Evolutionary conservation across 352 stramenopile genomes (phyloP).

Genomic region (Pythium guiyangense): DNA sequence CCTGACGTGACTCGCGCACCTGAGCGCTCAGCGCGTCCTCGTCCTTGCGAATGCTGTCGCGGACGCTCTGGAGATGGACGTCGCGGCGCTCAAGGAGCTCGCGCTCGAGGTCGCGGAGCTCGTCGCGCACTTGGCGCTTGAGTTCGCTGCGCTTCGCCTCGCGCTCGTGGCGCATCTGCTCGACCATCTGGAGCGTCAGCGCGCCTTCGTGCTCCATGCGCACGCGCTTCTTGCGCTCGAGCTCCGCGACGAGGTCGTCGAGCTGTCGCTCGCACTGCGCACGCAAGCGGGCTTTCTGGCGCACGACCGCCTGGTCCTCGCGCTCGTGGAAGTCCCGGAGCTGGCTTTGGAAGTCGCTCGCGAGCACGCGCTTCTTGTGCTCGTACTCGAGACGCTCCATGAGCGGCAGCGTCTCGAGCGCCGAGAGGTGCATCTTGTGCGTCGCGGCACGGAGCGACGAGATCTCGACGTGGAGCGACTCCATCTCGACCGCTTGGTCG

Average conservation of each 20-base stretch:
- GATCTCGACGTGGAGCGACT: constrained; percentile 48
- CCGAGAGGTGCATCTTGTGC: constrained; percentile 47
- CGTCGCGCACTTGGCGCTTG: constrained; percentile 34
- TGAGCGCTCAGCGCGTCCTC: constrained; percentile 31
- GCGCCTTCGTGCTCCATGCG: constrained; percentile 65
- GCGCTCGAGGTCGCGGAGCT: constrained; percentile 46
- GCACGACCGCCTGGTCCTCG: constrained; percentile 58
- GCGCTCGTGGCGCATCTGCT: constrained; percentile 44
- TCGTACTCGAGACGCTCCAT: constrained; percentile 64
- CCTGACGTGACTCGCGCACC: constrained; percentile 29
- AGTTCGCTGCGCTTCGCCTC: constrained; percentile 45
- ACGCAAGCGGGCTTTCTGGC: constrained; percentile 60
- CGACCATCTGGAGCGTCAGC: constrained; percentile 37
- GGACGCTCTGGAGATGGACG: constrained; percentile 32
- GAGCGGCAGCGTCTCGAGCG: constrained; percentile 44
- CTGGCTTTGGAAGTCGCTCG: constrained; percentile 54
- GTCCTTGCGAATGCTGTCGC: constrained; percentile 35
- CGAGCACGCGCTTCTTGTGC: constrained; percentile 63
- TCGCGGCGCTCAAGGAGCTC: constrained; percentile 41
- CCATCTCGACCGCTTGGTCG: constrained; percentile 44
- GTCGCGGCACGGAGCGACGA: constrained; percentile 36
- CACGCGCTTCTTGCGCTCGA: constrained; percentile 49
- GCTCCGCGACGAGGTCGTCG: constrained; percentile 52
- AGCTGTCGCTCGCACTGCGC: constrained; percentile 63
- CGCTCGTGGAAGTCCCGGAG: constrained; percentile 65